A percentile compares a stretch with the other conserved stretches of the same genome.
Conservation (phyloP, 306 rosid genomes). For the Myrica gale region DNA sequence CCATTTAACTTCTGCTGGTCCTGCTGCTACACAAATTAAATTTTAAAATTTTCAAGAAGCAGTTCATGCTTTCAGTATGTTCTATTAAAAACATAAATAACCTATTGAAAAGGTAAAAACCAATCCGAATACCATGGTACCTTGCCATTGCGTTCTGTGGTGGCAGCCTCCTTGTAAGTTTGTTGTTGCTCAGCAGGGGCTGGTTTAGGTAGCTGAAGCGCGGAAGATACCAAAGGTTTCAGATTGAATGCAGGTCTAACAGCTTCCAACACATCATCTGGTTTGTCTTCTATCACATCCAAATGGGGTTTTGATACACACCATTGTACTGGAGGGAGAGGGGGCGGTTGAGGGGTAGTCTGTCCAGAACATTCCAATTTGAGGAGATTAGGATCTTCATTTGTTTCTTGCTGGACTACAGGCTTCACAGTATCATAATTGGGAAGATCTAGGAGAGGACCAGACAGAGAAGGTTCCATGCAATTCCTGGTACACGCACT, state of each 20-base stretch:
- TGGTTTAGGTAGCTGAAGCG: slow-evolving; percentile 37
- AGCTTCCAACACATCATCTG: slow-evolving; percentile 30
- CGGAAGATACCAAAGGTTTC: slow-evolving; percentile 36
- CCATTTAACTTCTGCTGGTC: slow-evolving; percentile 37
- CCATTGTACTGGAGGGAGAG: slow-evolving; percentile 71
- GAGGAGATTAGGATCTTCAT: slow-evolving; percentile 31
- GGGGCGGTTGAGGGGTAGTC: slow-evolving; percentile 60
- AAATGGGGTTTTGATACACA: slow-evolving; percentile 44
- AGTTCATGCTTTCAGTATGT: slow-evolving; percentile 15
- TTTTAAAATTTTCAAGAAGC: slow-evolving; percentile 13
- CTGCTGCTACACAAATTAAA: slow-evolving; percentile 34
- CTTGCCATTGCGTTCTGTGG: slow-evolving; percentile 39
- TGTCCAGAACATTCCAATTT: slow-evolving; percentile 31
- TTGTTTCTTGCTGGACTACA: slow-evolving; percentile 36
- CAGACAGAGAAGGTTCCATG: slow-evolving; percentile 47
- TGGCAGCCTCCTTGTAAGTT: slow-evolving; percentile 30
- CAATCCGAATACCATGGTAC: slow-evolving; percentile 35
- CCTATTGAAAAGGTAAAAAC: neutral
- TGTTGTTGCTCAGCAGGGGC: slow-evolving; percentile 37
- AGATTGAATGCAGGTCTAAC: slow-evolving; percentile 26
- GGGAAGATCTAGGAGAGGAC: slow-evolving; percentile 72
- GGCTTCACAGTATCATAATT: slow-evolving; percentile 60
- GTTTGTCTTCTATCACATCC: slow-evolving; percentile 45
- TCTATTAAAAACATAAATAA: slow-evolving; percentile 12
- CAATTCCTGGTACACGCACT: slow-evolving; percentile 30